Base-by-base conservation (phyloP, 2,329 filamentous ascomycete species). In the Blastomyces percursus region DNA sequence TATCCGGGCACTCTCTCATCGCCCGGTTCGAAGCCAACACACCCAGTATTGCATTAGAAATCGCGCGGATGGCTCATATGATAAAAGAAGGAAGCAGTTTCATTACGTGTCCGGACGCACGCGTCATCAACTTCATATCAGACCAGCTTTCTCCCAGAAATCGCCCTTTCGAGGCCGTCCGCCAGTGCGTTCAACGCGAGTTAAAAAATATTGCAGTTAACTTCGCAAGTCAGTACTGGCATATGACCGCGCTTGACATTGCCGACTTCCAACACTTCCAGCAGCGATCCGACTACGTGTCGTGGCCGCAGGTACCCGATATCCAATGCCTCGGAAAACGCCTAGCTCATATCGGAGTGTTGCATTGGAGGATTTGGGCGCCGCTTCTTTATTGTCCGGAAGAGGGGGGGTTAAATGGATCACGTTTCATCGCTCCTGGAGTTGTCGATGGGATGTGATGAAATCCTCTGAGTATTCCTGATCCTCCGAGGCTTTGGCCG, bases 301-400 rank as follows among this genome's bases (percentile, higher is more conserved):
- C 38, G 9, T 59, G 55, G 11, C 66, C 65, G 30, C 55, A 56
- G 14, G 44, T 54, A 27, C 56, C 58, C 14, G 44, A 51, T 51
- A 51, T 68, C 3, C 74, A 77, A 59, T 71, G 72, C 63, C 84
- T 96, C 73, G 85, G 90, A 0, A 87, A 86, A 54, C 85, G 90
- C 55, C 81, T 96, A 59, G 87, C 90, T 6, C 93, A 96, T 71
- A 84, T 96, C 54, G 86, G 89, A 16, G 81, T 94, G 6, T 77
- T 97, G 30, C 91, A 96, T 75, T 96, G 92, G 91, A 84, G 90
- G 58, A 88, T 96, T 2, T 97, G 92, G 91, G 83, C 84, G 1
- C 84, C 84, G 1, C 79, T 96, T 61, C 85, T 88, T 14, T 96
- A 96, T 71, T 35, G n/a, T 9, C n/a, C 56, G 24, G 57, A 61